Conservation (phyloP, 2,329 filamentous ascomycete species). For the Hypoxylon sp. region DNA sequence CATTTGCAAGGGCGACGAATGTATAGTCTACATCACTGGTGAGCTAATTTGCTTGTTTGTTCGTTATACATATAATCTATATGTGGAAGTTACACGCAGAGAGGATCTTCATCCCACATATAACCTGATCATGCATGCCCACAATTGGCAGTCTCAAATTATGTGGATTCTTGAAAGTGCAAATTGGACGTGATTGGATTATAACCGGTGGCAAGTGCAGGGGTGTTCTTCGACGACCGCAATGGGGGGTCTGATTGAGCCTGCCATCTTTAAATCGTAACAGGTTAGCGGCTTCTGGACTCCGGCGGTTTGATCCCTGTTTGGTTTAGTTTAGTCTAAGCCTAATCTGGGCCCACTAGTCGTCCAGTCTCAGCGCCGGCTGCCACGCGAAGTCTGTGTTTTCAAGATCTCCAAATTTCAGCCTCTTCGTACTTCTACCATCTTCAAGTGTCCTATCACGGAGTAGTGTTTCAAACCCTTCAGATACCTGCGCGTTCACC, state of each 20-base stretch:
- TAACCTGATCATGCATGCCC: slow-evolving; percentile 43
- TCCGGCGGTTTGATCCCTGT: slow-evolving; percentile 41
- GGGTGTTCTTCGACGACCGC: slow-evolving; percentile 16
- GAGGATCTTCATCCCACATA: slow-evolving; percentile 35
- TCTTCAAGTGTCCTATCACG: slow-evolving; percentile 36
- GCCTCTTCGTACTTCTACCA: slow-evolving; percentile 49
- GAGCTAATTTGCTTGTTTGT: slow-evolving; percentile 10
- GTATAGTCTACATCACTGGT: not conserved
- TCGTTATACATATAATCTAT: slow-evolving; percentile 1
- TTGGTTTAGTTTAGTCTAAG: slow-evolving; percentile 35
- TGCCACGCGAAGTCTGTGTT: slow-evolving; percentile 49
- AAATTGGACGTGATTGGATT: slow-evolving; percentile 28
- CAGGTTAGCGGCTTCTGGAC: slow-evolving; percentile 34
- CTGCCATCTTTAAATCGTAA: slow-evolving; percentile 30
- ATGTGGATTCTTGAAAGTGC: slow-evolving; percentile 6
- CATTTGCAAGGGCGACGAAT: not conserved
- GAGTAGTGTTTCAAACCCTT: slow-evolving; percentile 17
- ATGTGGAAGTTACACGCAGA: slow-evolving; percentile 23
- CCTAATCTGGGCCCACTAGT: slow-evolving; percentile 37
- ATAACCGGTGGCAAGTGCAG: slow-evolving; percentile 22
- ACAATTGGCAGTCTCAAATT: slow-evolving; percentile 39
- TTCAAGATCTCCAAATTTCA: slow-evolving; percentile 54
- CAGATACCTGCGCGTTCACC: slow-evolving; percentile 17
- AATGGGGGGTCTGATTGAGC: slow-evolving; percentile 30
- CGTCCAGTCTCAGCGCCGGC: slow-evolving; percentile 36